Conservation (phyloP, 1,284 basidiomycete genomes). For the Lentinula novae-zelandiae region DNA sequence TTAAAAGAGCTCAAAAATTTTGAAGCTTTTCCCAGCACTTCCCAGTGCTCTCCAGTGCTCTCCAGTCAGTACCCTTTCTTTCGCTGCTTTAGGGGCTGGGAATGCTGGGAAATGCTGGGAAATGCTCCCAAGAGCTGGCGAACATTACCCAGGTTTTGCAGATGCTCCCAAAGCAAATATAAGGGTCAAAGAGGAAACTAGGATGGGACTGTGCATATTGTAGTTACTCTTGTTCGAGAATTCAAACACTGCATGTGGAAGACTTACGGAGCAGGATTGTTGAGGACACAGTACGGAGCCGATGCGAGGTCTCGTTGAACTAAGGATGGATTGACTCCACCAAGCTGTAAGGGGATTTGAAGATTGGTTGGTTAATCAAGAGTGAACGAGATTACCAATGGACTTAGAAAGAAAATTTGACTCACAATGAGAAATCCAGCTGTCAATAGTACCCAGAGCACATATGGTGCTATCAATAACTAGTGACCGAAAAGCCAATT, state of each 20-base stretch:
- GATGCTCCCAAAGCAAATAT: background rate
- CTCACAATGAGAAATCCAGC: conserved; percentile 2
- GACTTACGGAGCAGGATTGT: background rate
- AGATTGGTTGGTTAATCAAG: background rate
- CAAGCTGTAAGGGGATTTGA: background rate
- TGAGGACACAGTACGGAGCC: conserved; percentile 1
- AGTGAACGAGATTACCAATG: too few species aligned
- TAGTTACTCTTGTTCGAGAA: background rate
- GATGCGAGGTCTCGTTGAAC: conserved; percentile 1
- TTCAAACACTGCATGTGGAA: too few species aligned
- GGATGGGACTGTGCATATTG: background rate
- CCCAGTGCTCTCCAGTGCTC: too few species aligned
- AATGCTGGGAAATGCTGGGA: too few species aligned
- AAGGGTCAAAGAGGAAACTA: background rate
- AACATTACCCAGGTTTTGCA: too few species aligned
- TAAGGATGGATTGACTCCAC: background rate
- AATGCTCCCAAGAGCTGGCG: too few species aligned
- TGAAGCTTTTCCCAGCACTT: too few species aligned
- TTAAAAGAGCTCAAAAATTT: too few species aligned
- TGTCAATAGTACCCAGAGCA: conserved; percentile 1
- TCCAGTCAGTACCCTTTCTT: too few species aligned
- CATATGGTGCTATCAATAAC: background rate
- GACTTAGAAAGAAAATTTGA: background rate
- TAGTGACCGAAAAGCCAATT: background rate
- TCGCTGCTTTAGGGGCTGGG: too few species aligned